Base-by-base conservation (phyloP, 1,284 basidiomycete genomes). In the Rhodofomes roseus region DNA sequence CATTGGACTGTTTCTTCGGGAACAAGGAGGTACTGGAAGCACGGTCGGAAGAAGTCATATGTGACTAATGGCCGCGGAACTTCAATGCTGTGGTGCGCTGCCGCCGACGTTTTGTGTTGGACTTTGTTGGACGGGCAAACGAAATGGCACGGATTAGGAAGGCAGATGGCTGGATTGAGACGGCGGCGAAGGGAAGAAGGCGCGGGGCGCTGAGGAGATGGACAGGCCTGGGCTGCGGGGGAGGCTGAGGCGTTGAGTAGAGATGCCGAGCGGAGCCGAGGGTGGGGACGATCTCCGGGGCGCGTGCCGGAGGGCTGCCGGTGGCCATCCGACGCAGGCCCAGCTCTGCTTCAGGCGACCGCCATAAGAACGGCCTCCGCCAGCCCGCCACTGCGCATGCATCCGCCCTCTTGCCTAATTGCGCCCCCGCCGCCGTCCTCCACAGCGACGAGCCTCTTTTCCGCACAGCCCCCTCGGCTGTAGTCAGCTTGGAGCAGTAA, bases 361-460 rank as follows among this genome's bases (percentile, higher is more conserved):
- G 31, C 27, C 57, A 53, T 58, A 58, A 58, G 57, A 44, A 58
- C 57, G 22, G 22, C 50, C 12, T 53, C 57, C 57, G 51, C 31
- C 48, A 43, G 50, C 48, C 40, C 36, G 25, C 50, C 23, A 18
- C 34, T 22, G 46, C 37, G 29, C 37, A 57, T 57, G 56, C 37
- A 18, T 52, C 16, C 56, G 25, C 46, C 23, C 31, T 34, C 31
- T 52, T 31, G 9, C 40, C 25, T 22, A 22, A 3, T 31, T 36
- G n/a, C 23, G 16, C 39, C 27, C 4, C 23, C 39, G 34, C 39
- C 44, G 50, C 31, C 34, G 50, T 34, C 39, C 12, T 44, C 34
- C 39, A 53, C 48, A 58, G 57, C 51, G 50, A 40, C 50, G 50
- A 52, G 31, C 12, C 1, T 8, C 20, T 27, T 22, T 39, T 16